Base-by-base conservation (phyloP, 192 early-diverging fungal species). In the Backusella macrospora region DNA sequence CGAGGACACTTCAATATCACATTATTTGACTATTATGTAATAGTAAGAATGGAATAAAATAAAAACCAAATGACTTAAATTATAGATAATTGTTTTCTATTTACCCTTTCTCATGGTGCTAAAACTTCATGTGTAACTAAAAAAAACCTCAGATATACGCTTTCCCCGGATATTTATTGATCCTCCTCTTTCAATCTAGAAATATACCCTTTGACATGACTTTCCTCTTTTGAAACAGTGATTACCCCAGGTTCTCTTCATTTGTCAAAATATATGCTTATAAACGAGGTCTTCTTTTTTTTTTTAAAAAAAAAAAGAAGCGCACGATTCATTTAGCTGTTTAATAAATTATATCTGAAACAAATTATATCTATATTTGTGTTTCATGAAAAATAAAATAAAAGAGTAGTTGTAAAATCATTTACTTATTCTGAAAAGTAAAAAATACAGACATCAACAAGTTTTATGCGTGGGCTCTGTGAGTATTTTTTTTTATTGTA, bases 21-120 rank as follows among this genome's bases (percentile, higher is more conserved):
- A 59, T 59, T 26, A 59, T 59, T 59, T 59, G 52, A 59, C 52
- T 59, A 26, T 59, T 59, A 59, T 59, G 52, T 59, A 59, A 23
- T 59, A 59, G 52, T 59, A 23, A 59, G 26, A 13, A 26, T 18
- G 21, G 26, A 26, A 59, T 34, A 7, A 49, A 18, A 49, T 8
- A 52, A 52, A 52, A 52, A 52, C 21, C 49, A n/a, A 21, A 52
- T 18, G 49, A 52, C n/a, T 21, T 52, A 52, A 52, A 52, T 52
- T 52, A 34, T 34, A 34, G 49, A 18, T 52, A n/a, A n/a, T n/a
- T n/a, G n/a, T n/a, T n/a, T n/a, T n/a, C 9, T n/a, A 52, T 52
- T 52, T 52, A 52, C 49, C 8, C n/a, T 10, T 52, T 52, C 49
- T 52, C 49, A 52, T 52, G 48, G 48, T 18, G 18, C 18, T 52